Evolutionary conservation across 768 basidiomycete species (phyloP), one percentile per base, ranked within the genome.

Genomic region (Leccinum rimulosum): DNA sequence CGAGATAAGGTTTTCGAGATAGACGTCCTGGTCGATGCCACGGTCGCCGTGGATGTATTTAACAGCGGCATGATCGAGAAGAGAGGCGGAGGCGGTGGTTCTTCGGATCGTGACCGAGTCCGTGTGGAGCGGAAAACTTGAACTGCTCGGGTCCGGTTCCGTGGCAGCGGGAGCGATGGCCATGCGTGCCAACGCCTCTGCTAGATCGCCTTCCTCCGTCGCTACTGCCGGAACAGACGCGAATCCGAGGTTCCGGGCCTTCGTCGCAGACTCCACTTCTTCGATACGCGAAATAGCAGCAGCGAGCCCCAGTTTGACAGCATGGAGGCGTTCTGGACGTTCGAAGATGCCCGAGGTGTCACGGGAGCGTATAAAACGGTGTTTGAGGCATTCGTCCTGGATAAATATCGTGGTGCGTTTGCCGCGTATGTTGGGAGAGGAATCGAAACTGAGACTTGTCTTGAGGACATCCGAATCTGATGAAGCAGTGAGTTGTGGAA

Each of bases 41-140:
- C 22, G 22, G 22, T 88, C 86, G 0, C 87, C 88, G 64, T 91
- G 91, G 12, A 90, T 68, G 66, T 84, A 91, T 65, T 88, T 87
- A 59, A 90, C 85, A 0, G 89, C 89, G 4, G 82, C 75, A 63
- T 87, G 68, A 52, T 80, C 74, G 25, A 87, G 70, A 2, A 92
- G 69, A 62, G 89, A 78, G 12, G 84, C 72, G 0, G 77, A 76
- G 3, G 84, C 79, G 12, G 78, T 71, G 63, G 84, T 88, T 64
- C 81, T 77, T 6, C 84, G 70, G 25, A 90, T 75, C 1, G 73
- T 64, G 5, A 86, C 72, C 0, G 78, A 75, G 4, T 69, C 58
- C 36, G 57, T 64, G 31, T 56, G 64, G 35, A 62, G 55, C 50
- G 54, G 60, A 43, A n/a, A 65, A 45, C 43, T 43, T 43, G 43